These are phyloP conservation scores for Macrolepiota fuliginosa DNA, from an alignment of 768 basidiomycete genomes.

Conservation along the genomic window DNA sequence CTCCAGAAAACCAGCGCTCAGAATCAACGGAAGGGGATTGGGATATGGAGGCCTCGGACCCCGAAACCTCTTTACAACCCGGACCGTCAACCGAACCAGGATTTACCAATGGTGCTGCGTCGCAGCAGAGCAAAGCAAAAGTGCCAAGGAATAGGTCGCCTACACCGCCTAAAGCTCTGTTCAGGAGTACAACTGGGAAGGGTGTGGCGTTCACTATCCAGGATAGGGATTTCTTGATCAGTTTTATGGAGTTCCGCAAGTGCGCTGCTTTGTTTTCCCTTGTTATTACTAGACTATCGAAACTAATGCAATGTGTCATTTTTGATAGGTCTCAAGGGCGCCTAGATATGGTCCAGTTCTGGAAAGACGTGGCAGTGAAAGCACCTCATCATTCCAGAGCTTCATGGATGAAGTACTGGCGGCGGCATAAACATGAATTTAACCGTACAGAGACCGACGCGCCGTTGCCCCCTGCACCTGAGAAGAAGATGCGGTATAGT, in stretches of 20 bases:
- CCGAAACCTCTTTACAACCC: conserved; percentile 20
- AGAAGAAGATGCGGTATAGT: conserved; percentile 89
- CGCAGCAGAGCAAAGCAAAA: conserved; percentile 17
- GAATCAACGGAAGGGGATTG: conserved; percentile 42
- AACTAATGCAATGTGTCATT: background rate
- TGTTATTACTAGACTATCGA: conserved; percentile 7
- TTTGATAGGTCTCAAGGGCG: conserved; percentile 38
- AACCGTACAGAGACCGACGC: conserved; percentile 64
- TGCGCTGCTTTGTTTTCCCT: conserved; percentile 27
- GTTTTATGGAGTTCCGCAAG: conserved; percentile 78
- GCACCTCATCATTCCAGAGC: conserved; percentile 90
- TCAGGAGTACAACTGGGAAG: conserved; percentile 84
- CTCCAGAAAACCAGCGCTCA: conserved; percentile 28
- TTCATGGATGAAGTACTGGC: conserved; percentile 94
- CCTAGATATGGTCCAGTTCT: conserved; percentile 31
- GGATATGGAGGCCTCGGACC: conserved; percentile 29
- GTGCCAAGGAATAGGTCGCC: conserved; percentile 64
- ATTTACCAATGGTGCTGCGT: conserved; percentile 33
- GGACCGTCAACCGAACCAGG: conserved; percentile 43
- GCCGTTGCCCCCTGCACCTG: conserved; percentile 71
- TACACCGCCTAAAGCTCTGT: conserved; percentile 77
- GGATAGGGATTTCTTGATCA: conserved; percentile 74
- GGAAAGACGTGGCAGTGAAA: conserved; percentile 38
- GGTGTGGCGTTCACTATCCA: conserved; percentile 88
- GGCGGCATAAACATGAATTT: conserved; percentile 83